phyloP scores from a whole-genome alignment of 257 asterid species.

The Fraxinus anomala region DNA sequence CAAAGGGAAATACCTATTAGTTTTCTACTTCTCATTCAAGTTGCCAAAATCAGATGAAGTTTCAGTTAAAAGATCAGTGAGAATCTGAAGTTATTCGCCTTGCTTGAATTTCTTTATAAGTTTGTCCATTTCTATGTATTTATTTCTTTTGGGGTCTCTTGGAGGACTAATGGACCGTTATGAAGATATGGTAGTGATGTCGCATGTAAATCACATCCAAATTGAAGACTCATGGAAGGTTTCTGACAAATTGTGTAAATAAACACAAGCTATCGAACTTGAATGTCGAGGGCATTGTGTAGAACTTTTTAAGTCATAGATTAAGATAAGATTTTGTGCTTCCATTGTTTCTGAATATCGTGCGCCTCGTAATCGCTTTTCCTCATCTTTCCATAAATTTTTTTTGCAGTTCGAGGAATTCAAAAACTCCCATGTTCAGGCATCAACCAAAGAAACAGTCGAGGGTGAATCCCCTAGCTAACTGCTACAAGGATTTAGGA shows the following conservation, averaged over 20 bases:
- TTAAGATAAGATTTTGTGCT: background rate
- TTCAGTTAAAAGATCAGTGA: background rate
- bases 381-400: conserved; percentile 9
- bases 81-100: background rate
- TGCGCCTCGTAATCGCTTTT: background rate
- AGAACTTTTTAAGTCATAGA: background rate
- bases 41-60: background rate
- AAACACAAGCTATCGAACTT: background rate
- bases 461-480: conserved; percentile 36
- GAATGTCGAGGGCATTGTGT: background rate
- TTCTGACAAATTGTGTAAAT: background rate
- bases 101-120: background rate
- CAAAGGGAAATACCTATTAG: background rate
- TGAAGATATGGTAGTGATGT: background rate
- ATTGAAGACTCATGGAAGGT: background rate
- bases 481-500: conserved; percentile 22
- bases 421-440: conserved; percentile 42
- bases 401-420: conserved; percentile 65
- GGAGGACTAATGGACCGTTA: background rate
- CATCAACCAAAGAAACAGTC: conserved; percentile 36
- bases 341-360: background rate
- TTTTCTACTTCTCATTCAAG: background rate
- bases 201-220: background rate
- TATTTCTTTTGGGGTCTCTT: background rate
- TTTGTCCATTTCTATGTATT: background rate